Evolutionary conservation across 208 protist genomes (phyloP), one percentile per base, ranked within the genome.

Genomic region (Wallacemonas sp.): DNA sequence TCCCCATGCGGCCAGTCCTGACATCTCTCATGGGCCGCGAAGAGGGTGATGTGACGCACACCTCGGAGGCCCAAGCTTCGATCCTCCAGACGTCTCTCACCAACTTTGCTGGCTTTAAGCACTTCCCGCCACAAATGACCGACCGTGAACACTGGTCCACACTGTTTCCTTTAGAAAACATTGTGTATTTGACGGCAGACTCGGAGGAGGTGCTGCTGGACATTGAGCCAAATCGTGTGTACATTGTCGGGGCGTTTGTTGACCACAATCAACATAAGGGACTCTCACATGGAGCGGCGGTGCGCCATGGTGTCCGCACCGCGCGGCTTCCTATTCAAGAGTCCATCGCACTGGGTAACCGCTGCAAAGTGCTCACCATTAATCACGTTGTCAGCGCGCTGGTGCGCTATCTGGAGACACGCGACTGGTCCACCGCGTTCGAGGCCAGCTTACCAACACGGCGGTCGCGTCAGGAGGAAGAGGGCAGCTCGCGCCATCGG

Each of bases 241-340:
- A 96, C 68, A 58, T 96, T 61, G 70, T 96, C 58, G 91, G 91
- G 15, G 86, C 91, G 9, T 95, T 96, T 75, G 91, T 96, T 0
- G 91, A 96, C 36, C 91, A 95, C 71, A 96, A 96, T 62, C 49
- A 72, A 51, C 64, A 93, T 63, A 96, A 95, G 44, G 84, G 81
- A 22, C 77, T 96, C 17, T 90, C 66, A 31, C 72, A 75, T 34
- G 61, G 65, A 22, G 65, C 80, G 3, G 91, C 91, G 14, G 36
- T 63, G 21, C 73, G 70, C 3, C 78, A 93, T 55, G 79, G 82
- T 2, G 86, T 94, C 39, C 86, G 85, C 19, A 78, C 80, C 24
- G 91, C 91, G 8, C 78, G 84, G 15, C 70, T 96, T 36, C 91
- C 88, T 19, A 72, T 96, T 44, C 75, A 83, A 24, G 88, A 96